phyloP scores from a whole-genome alignment of 192 early-diverging fungal species.

The Pilaira anomala region DNA sequence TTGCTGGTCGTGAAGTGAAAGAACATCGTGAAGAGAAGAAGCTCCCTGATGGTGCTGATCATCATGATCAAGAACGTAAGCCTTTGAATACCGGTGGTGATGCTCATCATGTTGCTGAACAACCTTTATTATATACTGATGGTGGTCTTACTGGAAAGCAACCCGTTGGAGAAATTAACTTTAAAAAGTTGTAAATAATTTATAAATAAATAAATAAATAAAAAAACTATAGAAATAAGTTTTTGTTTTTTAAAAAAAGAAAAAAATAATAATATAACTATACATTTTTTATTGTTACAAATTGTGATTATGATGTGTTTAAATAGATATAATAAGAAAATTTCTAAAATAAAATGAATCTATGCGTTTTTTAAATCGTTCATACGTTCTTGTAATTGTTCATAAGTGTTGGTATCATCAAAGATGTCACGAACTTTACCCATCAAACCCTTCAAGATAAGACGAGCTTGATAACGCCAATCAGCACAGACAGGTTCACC shows the following conservation, averaged over 20 bases:
- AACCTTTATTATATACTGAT: conserved; percentile 10
- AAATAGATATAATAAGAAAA: too few species aligned
- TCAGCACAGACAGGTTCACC: conserved; percentile 69
- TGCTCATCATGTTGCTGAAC: conserved; percentile 19
- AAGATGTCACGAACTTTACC: conserved; percentile 74
- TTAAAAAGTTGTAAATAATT: conserved; percentile 21
- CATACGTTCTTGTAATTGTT: conserved; percentile 61
- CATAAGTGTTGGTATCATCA: conserved; percentile 60
- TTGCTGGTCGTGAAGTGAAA: neutral
- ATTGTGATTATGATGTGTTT: too few species aligned
- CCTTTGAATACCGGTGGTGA: conserved; percentile 28
- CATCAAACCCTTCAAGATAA: conserved; percentile 78
- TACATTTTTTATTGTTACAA: too few species aligned
- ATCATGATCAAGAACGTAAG: neutral
- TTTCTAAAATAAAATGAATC: neutral
- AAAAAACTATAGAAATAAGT: too few species aligned
- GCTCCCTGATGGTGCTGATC: neutral
- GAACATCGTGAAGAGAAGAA: neutral
- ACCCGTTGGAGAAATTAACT: conserved; percentile 29
- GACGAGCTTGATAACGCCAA: conserved; percentile 85
- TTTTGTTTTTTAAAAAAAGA: too few species aligned
- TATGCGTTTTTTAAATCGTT: conserved; percentile 36
- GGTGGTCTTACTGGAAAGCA: conserved; percentile 32
- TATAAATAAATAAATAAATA: too few species aligned
- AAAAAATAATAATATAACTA: too few species aligned